Conservation (phyloP, 768 basidiomycete genomes). For the Lepiota subincarnata region DNA sequence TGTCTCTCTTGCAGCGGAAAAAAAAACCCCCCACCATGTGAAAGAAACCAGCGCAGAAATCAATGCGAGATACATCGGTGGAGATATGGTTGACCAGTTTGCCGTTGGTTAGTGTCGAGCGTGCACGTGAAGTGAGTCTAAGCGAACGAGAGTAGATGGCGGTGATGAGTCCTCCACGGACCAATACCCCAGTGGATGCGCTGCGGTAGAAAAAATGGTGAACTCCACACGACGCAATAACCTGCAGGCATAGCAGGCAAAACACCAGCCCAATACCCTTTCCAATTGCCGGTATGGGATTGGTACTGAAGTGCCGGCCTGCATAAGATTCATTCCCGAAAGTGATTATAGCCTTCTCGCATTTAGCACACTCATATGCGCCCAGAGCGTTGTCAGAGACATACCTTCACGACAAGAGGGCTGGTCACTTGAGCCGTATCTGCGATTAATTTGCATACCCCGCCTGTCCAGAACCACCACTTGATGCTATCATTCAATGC, state of each 20-base stretch:
- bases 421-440: slow-evolving; percentile 72
- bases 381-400: slow-evolving; percentile 9
- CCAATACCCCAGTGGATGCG: slow-evolving; percentile 70
- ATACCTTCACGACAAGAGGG: slow-evolving; percentile 77
- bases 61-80: slow-evolving; percentile 86
- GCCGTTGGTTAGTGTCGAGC: slow-evolving; percentile 80
- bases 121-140: slow-evolving; percentile 70
- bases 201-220: slow-evolving; percentile 85
- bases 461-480: slow-evolving; percentile 77
- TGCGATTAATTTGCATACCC: slow-evolving; percentile 52
- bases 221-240: slow-evolving; percentile 60
- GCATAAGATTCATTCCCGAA: slow-evolving; percentile 63
- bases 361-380: neutral
- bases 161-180: slow-evolving; percentile 83
- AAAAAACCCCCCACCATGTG: slow-evolving; percentile 48
- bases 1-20: neutral
- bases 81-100: slow-evolving; percentile 93
- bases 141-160: slow-evolving; percentile 81
- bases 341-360: slow-evolving; percentile 58
- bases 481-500: slow-evolving; percentile 77
- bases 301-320: slow-evolving; percentile 35
- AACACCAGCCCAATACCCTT: slow-evolving; percentile 74
- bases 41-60: slow-evolving; percentile 79
- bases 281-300: slow-evolving; percentile 36
- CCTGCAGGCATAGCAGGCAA: slow-evolving; percentile 62